These are phyloP conservation scores for Zoysia japonica DNA, from an alignment of 176 grass and related monocot species.

Conservation along the genomic window DNA sequence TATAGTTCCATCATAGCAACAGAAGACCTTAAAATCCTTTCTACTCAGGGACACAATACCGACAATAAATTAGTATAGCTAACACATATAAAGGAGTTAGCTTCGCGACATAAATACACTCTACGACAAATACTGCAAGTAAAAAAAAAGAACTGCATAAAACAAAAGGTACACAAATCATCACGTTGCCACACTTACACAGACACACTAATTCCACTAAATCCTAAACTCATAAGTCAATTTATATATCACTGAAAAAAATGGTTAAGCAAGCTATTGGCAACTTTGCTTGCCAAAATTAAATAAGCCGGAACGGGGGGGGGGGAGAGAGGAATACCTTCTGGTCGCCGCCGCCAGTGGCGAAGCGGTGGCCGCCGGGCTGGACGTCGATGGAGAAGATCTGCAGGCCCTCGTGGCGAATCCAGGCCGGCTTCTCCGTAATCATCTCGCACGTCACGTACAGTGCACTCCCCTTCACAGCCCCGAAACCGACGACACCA, in stretches of 20 bases:
- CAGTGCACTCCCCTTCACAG: neutral
- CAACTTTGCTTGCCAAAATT: neutral
- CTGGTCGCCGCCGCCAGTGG: slow-evolving; percentile 95
- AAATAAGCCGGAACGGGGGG: neutral
- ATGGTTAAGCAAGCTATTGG: neutral
- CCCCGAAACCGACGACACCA: slow-evolving; percentile 5
- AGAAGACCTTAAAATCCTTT: neutral
- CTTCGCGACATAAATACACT: neutral
- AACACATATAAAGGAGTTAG: neutral
- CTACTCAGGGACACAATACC: neutral
- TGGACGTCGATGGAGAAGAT: slow-evolving; percentile 99
- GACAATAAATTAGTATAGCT: neutral
- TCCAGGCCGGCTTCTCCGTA: slow-evolving; percentile 85
- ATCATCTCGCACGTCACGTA: slow-evolving; percentile 51
- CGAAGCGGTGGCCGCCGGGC: slow-evolving; percentile 71
- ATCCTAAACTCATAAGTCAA: neutral
- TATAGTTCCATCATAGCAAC: neutral
- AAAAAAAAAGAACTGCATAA: neutral
- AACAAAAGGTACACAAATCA: neutral
- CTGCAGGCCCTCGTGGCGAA: slow-evolving; percentile 91
- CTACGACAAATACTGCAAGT: neutral
- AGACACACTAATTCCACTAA: neutral
- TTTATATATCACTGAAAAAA: neutral
- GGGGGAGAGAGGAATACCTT: slow-evolving; percentile 46
- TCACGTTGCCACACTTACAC: neutral